Base-by-base conservation (phyloP, 2,329 filamentous ascomycete species). In the Colletotrichum brevisporum region DNA sequence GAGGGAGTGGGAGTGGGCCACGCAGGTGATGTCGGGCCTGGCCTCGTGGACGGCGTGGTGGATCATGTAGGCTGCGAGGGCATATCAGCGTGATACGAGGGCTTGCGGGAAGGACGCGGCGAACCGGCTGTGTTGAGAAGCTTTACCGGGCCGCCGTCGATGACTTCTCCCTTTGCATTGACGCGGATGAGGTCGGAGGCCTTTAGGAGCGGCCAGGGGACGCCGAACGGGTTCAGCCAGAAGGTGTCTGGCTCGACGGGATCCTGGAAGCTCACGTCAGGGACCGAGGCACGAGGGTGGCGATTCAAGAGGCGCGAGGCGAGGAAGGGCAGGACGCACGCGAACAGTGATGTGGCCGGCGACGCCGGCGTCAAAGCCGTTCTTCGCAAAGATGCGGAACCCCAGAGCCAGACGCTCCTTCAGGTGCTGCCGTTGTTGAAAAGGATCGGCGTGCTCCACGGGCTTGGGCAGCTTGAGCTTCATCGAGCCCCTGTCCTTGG, bases 221-320 rank as follows among this genome's bases (percentile, higher is more conserved):
- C 83, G 10, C 89, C 89, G 64, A 91, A 90, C 0, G 90, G 90
- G 72, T 92, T 92, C 5, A 92, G 88, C 90, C 89, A 91, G 79
- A 91, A 91, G 0, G 85, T 88, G 2, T 81, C 78, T 0, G 88
- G 87, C 53, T 90, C 86, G 12, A 91, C 85, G 0, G 89, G 89
- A 70, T 91, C 76, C 66, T 69, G 10, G 12, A 9, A 39, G 50
- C 27, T 55, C 48, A 1, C 2, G 51, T 71, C 51, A 73, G 65
- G n/a, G 18, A 39, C 15, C 6, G 13, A 24, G 13, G 9, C 27
- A 27, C 47, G n/a, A 24, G 16, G 10, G 47, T 12, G 13, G 6
- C 3, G 15, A 13, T 12, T 10, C 5, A 10, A 47, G 9, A 36
- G 10, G 31, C 9, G 24, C 21, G 21, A 24, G 21, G 21, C 21